Evolutionary conservation across 2,329 filamentous ascomycete genomes (phyloP), one percentile per base, ranked within the genome.

Genomic region (Beauveria varroae): DNA sequence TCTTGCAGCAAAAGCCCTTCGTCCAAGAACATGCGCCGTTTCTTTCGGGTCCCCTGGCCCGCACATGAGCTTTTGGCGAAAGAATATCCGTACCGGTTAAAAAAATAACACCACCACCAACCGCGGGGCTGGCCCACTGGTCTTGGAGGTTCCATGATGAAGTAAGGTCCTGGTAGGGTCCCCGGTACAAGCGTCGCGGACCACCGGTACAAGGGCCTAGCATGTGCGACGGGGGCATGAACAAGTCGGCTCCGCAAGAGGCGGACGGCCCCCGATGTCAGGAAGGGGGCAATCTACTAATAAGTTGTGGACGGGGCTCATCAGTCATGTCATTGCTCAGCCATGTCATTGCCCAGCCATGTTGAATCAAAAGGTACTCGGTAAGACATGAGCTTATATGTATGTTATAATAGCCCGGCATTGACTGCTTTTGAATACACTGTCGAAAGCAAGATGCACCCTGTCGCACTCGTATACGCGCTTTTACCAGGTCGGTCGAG

Each of bases 171-270:
- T 5, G 16, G 16, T 18, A 30, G 30, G 10, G 30, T 34, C 30
- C 34, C 34, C 5, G 24, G 24, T 22, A 28, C 20, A 30, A 40
- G 20, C 18, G 6, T 41, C 30, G 34, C 43, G 20, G 41, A 43
- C 22, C 26, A 34, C n/a, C 9, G 1, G 12, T 24, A 10, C 8
- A 26, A 50, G 47, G 16, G 28, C 24, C 14, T 40, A 40, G 46
- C 56, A 58, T 58, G 57, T 60, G 57, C 57, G 57, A 60, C 57
- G 57, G 57, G 57, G 57, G 49, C 57, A 60, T 60, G 20, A 26
- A 41, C 37, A 41, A 37, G 56, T 51, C 22, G 57, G 37, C 57
- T 53, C 57, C 47, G 57, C 57, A 37, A 24, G 4, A 20, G 26
- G 47, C 22, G 14, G 47, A 30, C 1, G 22, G 24, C 40, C 40